Conservation (phyloP, 1,284 basidiomycete species). For the Abortiporus biennis region DNA sequence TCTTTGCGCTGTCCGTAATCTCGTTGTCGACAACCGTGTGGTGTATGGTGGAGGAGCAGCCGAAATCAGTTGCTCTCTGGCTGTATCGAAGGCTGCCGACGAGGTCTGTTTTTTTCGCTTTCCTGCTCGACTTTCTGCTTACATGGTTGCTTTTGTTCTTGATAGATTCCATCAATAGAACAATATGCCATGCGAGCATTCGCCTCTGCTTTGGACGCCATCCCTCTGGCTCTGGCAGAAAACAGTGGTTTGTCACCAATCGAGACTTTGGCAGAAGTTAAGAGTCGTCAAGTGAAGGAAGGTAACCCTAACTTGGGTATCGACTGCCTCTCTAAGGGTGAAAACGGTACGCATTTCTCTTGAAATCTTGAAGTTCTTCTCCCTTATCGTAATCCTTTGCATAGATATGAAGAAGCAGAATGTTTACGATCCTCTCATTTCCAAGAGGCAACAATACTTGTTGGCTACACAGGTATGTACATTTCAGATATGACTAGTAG, state of each 20-base stretch:
- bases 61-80: slow-evolving; percentile 92
- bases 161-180: slow-evolving; percentile 89
- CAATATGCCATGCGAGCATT: slow-evolving; percentile 99
- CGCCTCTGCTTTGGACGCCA: slow-evolving; percentile 86
- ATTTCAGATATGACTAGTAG: background rate
- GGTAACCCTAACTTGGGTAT: slow-evolving; percentile 84
- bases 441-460: slow-evolving; percentile 95
- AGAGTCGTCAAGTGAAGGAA: slow-evolving; percentile 90
- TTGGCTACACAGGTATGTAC: slow-evolving; percentile 87
- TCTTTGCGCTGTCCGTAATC: slow-evolving; percentile 94
- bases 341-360: slow-evolving; percentile 63
- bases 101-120: slow-evolving; percentile 44
- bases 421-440: slow-evolving; percentile 96
- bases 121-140: background rate
- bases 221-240: slow-evolving; percentile 94
- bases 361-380: background rate
- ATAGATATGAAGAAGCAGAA: slow-evolving; percentile 97
- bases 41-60: slow-evolving; percentile 98
- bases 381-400: slow-evolving; percentile 3
- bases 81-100: slow-evolving; percentile 92
- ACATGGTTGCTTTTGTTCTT: background rate
- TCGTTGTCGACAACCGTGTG: slow-evolving; percentile 93
- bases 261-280: slow-evolving; percentile 92
- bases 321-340: slow-evolving; percentile 83
- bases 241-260: slow-evolving; percentile 97